Evolutionary conservation across 306 rosid species (phyloP), one percentile per base, ranked within the genome.

Genomic region (Prunus mume): DNA sequence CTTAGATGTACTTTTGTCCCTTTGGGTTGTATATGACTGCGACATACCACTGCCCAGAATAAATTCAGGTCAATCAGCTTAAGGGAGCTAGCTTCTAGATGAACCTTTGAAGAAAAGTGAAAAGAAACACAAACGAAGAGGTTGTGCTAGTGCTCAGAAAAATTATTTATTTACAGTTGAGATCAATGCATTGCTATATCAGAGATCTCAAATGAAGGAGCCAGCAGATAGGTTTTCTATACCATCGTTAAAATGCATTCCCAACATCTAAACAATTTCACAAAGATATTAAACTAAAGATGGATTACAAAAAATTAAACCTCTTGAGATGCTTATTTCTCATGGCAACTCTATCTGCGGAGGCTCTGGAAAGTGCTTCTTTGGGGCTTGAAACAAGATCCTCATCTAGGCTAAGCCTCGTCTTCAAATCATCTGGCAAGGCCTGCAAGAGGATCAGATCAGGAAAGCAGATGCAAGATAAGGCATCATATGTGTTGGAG

Each of bases 361-460:
- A 88, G 79, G 90, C 97, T 85, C 90, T 89, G 81, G 90, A 88
- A 72, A 95, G 96, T 87, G 97, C 91, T 83, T 90, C 98, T 82
- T 83, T 96, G 67, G 99, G 98, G 88, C 98, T 92, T 52, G 96
- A 92, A 80, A 88, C 96, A 83, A 89, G 83, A 81, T 96, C 99
- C 84, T 96, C 99, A 76, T 96, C 93, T 12, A 92, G 88, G 89
- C 98, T 92, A 74, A 96, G 98, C 81, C 84, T 96, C n/a, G 93
- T 83, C 96, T 77, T 92, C 65, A 96, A 89, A 91, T 96, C 99
- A 34, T 96, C 99, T 76, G 99, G 99, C 80, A 96, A 86, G 79
- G 99, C 97, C 99, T 96, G 87, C 79, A 74, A 81, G 80, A 87
- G 50, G 71, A 83, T 83, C 60, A 74, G 80, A 79, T 51, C 28